phyloP scores from a whole-genome alignment of 2,329 filamentous ascomycete genomes.

The Arthrocladium fulminans region DNA sequence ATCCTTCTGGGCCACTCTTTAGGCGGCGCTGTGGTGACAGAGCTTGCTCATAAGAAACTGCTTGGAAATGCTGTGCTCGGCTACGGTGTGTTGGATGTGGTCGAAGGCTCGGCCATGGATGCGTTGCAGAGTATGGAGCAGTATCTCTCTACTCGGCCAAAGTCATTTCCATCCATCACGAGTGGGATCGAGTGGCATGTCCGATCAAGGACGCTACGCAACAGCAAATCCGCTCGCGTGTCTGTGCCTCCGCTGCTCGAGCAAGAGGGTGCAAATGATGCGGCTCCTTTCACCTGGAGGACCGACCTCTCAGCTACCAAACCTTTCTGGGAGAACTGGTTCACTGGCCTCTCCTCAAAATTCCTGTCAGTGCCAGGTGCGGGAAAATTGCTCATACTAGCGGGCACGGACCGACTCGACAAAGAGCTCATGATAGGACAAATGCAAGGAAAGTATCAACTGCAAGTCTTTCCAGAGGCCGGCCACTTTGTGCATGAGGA shows the following conservation, averaged over 20 bases:
- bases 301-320: conserved; percentile 78
- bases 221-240: conserved; percentile 69
- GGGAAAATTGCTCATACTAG: conserved; percentile 75
- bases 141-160: conserved; percentile 74
- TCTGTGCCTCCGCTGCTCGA: conserved; percentile 75
- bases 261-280: conserved; percentile 27
- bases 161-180: conserved; percentile 65
- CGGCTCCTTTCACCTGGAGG: conserved; percentile 63
- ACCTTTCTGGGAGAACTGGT: conserved; percentile 92
- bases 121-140: conserved; percentile 89
- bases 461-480: conserved; percentile 88
- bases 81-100: conserved; percentile 86
- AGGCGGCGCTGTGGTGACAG: conserved; percentile 81
- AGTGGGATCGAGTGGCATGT: conserved; percentile 91
- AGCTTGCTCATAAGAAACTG: conserved; percentile 60
- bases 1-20: conserved; percentile 86
- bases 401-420: conserved; percentile 81
- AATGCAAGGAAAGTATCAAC: conserved; percentile 98
- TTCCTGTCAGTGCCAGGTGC: conserved; percentile 58
- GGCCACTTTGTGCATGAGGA: conserved; percentile 98
- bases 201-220: conserved; percentile 76
- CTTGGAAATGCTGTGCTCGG: conserved; percentile 65
- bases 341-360: conserved; percentile 75
- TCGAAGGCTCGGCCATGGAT: conserved; percentile 92
- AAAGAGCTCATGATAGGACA: conserved; percentile 91